Base-by-base conservation (phyloP, 1,284 basidiomycete genomes). In the Cryptococcus sp. region DNA sequence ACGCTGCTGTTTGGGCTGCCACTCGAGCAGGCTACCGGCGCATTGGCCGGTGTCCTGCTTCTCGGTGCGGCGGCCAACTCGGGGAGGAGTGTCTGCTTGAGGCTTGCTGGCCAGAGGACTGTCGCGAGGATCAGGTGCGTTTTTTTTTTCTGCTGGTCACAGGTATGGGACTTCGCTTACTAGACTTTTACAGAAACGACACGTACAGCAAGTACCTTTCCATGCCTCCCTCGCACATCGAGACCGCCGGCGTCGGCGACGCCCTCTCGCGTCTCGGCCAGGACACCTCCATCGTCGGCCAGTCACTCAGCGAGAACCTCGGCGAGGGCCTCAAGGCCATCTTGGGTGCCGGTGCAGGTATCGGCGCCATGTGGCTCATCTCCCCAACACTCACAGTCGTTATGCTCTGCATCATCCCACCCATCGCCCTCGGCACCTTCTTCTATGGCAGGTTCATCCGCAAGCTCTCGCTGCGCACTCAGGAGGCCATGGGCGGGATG, bases 381-480 rank as follows among this genome's bases (percentile, higher is more conserved):
- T 75, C 72, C 37, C 74, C 74, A 3, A 68, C 69, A 42, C 64
- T 76, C 38, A 75, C 72, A 13, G 45, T 62, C 21, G 69, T 74
- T 52, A 76, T 76, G 74, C 60, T 75, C 38, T 63, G 69, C 24
- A 67, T 76, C 45, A 71, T 76, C 47, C 74, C 74, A 15, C 74
- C 74, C 16, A 75, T 76, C 61, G 74, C 74, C n/a, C 63, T 73
- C 54, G 69, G 67, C 12, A 75, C 74, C 3, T 76, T 68, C 69
- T 76, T 71, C 57, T 76, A 76, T 52, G 74, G 74, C 48, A 61
- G 66, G 46, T 76, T 72, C 56, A 76, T 76, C 44, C 72, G 74
- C 40, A 69, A 67, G 47, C 61, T 76, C 11, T 73, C 72, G 15
- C 64, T 74, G 45, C 68, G 68, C 49, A 76, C 74, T 15, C 74